Conservation (phyloP, 345 rosid genomes). For the Populus nigra region DNA sequence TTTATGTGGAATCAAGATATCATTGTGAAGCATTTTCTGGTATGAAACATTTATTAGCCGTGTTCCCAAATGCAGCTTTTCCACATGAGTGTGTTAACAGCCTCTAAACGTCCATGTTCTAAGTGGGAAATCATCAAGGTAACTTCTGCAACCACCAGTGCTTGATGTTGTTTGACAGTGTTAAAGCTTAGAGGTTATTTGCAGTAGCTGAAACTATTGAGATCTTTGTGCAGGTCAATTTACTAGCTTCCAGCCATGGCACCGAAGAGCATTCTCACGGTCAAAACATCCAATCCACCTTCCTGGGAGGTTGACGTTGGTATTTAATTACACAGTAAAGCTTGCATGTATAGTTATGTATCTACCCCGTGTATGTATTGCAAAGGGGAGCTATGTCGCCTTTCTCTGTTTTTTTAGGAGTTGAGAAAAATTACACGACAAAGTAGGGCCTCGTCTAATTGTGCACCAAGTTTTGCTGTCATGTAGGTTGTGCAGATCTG, state of each 20-base stretch:
- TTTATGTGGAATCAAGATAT: too few relatives aligned
- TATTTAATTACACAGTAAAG: background rate
- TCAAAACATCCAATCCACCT: slow-evolving; percentile 20
- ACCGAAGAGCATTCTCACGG: slow-evolving; percentile 20
- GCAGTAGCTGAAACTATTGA: background rate
- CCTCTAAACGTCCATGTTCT: slow-evolving; percentile 70
- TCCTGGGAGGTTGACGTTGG: slow-evolving; percentile 39
- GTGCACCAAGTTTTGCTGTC: background rate
- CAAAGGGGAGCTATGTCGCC: background rate
- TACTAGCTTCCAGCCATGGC: slow-evolving; percentile 47
- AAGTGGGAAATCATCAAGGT: slow-evolving; percentile 90
- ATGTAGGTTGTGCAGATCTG: background rate
- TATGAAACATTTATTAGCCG: too few relatives aligned
- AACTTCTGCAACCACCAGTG: background rate
- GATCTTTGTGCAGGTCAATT: slow-evolving; percentile 61
- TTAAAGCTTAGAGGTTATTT: background rate
- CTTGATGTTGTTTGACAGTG: background rate
- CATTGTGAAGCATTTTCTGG: background rate
- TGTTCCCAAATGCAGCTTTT: slow-evolving; percentile 50
- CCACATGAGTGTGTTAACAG: slow-evolving; percentile 86
- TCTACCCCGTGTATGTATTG: too few relatives aligned
- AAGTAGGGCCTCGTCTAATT: background rate
- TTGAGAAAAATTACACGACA: background rate
- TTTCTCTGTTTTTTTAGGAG: background rate
- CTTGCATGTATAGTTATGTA: background rate